Conservation (phyloP, 306 rosid genomes). For the Ziziphus jujuba region DNA sequence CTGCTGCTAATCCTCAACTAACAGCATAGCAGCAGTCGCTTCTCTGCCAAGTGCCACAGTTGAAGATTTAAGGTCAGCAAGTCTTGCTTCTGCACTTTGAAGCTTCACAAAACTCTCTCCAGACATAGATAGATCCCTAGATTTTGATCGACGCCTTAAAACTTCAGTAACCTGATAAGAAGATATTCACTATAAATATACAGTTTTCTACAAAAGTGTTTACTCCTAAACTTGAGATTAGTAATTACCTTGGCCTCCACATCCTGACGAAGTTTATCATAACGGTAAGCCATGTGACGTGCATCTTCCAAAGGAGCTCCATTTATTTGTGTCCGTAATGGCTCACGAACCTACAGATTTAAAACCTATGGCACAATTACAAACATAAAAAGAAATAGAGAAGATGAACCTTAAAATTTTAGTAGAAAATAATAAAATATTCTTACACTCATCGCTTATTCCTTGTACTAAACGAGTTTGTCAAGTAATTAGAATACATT, state of each 20-base stretch:
- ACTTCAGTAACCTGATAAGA: constrained; percentile 84
- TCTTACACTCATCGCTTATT: neutral
- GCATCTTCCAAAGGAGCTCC: constrained; percentile 99
- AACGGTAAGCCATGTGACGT: constrained; percentile 80
- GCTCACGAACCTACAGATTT: constrained; percentile 71
- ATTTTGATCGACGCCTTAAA: constrained; percentile 83
- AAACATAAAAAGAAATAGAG: constrained; percentile 28
- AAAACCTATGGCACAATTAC: constrained; percentile 58
- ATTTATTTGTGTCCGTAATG: constrained; percentile 76
- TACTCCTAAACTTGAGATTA: constrained; percentile 27
- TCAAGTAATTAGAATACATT: neutral
- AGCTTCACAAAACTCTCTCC: constrained; percentile 71
- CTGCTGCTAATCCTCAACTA: constrained; percentile 91
- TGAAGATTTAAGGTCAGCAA: constrained; percentile 78
- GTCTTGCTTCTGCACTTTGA: constrained; percentile 80
- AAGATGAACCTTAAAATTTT: constrained; percentile 30
- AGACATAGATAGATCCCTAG: constrained; percentile 65
- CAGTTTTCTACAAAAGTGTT: constrained; percentile 28
- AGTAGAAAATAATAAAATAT: neutral
- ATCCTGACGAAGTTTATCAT: constrained; percentile 83
- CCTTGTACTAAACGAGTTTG: neutral
- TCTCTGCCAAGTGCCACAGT: constrained; percentile 82
- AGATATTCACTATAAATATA: constrained; percentile 32
- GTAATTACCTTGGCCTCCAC: constrained; percentile 77
- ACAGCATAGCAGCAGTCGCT: constrained; percentile 83